Percentiles rank a stretch among this genome's conserved stretches.
Evolutionary conservation across 805 yeast species (phyloP).

Genomic region (Ogataea nitratoaversa): DNA sequence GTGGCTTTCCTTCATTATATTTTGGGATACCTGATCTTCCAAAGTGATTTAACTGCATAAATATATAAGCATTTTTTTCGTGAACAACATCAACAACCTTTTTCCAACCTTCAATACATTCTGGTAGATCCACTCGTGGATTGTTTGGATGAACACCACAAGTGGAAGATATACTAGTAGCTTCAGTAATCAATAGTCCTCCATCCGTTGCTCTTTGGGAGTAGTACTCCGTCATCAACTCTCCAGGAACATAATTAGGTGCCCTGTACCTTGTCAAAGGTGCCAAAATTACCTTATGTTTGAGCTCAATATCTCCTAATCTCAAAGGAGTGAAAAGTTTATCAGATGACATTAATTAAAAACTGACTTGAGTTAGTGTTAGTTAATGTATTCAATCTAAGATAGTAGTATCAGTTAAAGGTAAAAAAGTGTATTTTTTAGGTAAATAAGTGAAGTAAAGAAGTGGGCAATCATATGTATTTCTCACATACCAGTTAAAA

Average conservation of each 20-base stretch:
- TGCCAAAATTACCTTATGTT: conserved; percentile 40
- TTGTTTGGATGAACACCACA: conserved; percentile 17
- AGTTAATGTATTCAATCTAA: no score
- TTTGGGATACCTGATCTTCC: conserved; percentile 37
- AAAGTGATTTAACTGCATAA: conserved; percentile 42
- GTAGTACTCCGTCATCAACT: conserved; percentile 29
- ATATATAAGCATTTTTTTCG: conserved; percentile 33
- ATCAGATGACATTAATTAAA: conserved; percentile 3
- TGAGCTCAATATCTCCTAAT: conserved; percentile 32
- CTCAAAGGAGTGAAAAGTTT: conserved; percentile 35
- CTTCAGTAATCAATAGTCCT: conserved; percentile 34
- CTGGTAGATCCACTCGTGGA: conserved; percentile 20
- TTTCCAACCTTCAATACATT: conserved; percentile 34
- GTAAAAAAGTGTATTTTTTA: no score
- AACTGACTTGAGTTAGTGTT: no score
- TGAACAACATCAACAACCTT: conserved; percentile 43
- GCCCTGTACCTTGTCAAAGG: conserved; percentile 46
- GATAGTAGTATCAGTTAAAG: no score
- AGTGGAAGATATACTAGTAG: conserved; percentile 28
- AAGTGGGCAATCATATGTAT: no score
- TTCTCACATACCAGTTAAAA: no score
- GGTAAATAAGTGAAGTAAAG: no score
- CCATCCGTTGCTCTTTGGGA: conserved; percentile 30
- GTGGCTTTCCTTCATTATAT: conserved; percentile 8
- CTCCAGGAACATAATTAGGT: conserved; percentile 28